Evolutionary conservation across 257 asterid genomes (phyloP).

Genomic region (Solanum etuberosum): DNA sequence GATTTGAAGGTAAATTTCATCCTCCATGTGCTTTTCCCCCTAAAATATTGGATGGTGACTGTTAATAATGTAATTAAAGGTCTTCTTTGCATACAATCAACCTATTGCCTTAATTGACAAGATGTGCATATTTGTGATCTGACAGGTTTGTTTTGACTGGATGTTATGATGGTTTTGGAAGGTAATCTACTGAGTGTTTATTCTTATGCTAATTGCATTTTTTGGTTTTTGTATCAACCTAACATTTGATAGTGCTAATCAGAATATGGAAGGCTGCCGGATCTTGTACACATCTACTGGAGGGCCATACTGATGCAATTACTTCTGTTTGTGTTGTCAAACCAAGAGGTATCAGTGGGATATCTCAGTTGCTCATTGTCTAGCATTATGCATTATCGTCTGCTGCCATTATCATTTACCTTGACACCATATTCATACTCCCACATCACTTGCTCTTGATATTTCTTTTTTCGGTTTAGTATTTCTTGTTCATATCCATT

Average conservation of each 20-base stretch:
- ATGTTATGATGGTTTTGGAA: slow-evolving; percentile 89
- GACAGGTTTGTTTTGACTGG: slow-evolving; percentile 83
- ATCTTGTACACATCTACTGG: slow-evolving; percentile 61
- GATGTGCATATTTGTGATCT: slow-evolving; percentile 9
- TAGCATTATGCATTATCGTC: background rate
- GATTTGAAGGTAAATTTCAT: background rate
- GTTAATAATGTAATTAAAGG: background rate
- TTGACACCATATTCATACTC: background rate
- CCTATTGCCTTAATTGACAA: background rate
- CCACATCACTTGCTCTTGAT: background rate
- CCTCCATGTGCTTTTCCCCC: background rate
- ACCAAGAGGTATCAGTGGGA: slow-evolving; percentile 38
- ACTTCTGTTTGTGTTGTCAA: slow-evolving; percentile 61
- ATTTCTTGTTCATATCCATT: background rate
- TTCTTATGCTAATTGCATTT: background rate
- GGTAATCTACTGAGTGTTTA: slow-evolving; percentile 34
- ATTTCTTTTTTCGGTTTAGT: background rate
- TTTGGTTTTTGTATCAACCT: background rate
- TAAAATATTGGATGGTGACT: background rate
- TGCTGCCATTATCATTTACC: background rate
- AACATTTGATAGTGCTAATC: background rate
- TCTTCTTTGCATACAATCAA: background rate
- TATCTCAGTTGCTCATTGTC: background rate
- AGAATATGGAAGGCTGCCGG: slow-evolving; percentile 93
- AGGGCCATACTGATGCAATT: slow-evolving; percentile 81